Evolutionary conservation across 129 eudicot species (phyloP).

Genomic region (Chrysanthemum seticuspe): DNA sequence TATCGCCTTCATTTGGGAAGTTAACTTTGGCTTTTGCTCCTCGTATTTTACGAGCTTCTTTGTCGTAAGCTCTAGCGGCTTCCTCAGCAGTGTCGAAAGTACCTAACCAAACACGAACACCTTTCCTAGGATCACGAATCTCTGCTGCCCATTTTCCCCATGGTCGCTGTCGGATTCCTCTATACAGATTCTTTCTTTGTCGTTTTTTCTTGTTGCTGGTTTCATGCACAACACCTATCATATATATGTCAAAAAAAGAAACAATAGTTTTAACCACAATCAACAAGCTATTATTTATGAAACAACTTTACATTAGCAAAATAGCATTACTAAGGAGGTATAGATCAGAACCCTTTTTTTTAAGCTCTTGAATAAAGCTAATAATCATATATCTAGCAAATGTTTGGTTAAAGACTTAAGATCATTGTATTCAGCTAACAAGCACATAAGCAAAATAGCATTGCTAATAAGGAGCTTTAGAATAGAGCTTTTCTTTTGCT

Average conservation of each 20-base stretch:
- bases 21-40: constrained; percentile 92
- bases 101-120: constrained; percentile 94
- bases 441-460: constrained; percentile 4
- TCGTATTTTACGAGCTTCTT: constrained; percentile 81
- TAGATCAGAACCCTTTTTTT: no score
- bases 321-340: no score
- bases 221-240: constrained; percentile 39
- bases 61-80: constrained; percentile 92
- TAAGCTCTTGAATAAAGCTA: no score
- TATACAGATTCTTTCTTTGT: constrained; percentile 75
- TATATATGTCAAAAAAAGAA: constrained; percentile 15
- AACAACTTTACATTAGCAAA: no score
- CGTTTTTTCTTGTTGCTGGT: constrained; percentile 29
- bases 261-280: neutral
- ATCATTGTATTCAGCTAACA: no score
- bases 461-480: no score
- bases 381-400: no score
- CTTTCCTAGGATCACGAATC: constrained; percentile 93
- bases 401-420: no score
- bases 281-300: no score
- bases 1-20: constrained; percentile 66
- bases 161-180: constrained; percentile 94
- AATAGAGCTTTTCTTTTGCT: no score
- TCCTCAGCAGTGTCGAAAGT: constrained; percentile 93
- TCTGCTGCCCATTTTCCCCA: constrained; percentile 99